These are phyloP conservation scores for Peronosclerospora sorghi DNA, from an alignment of 352 stramenopile species.

Conservation along the genomic window DNA sequence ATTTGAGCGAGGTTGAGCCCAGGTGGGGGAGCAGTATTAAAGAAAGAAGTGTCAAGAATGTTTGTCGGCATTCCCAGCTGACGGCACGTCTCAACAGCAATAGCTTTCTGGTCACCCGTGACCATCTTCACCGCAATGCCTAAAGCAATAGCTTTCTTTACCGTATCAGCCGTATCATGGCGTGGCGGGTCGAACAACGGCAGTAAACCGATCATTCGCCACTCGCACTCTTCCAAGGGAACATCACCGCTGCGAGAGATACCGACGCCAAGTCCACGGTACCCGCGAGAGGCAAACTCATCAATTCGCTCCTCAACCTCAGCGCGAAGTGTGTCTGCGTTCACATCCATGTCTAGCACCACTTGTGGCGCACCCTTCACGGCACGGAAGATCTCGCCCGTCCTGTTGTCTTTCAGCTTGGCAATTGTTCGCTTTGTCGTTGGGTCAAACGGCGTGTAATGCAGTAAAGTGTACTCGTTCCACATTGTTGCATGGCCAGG, in stretches of 20 bases:
- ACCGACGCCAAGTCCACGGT: slow-evolving; percentile 55
- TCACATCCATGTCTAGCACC: slow-evolving; percentile 74
- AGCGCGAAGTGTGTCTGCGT: slow-evolving; percentile 40
- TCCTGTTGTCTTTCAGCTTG: slow-evolving; percentile 74
- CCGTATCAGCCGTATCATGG: slow-evolving; percentile 87
- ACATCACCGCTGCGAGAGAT: slow-evolving; percentile 49
- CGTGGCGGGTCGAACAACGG: slow-evolving; percentile 90
- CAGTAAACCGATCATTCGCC: slow-evolving; percentile 88
- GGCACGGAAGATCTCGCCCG: slow-evolving; percentile 79
- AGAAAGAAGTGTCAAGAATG: slow-evolving; percentile 73
- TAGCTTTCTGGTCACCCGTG: slow-evolving; percentile 89
- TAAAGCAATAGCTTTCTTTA: slow-evolving; percentile 82
- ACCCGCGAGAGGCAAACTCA: slow-evolving; percentile 58
- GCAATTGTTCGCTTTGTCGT: slow-evolving; percentile 88
- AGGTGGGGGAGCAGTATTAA: slow-evolving; percentile 55
- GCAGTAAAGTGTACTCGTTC: slow-evolving; percentile 59
- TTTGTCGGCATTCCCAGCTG: slow-evolving; percentile 84
- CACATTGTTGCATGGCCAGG: slow-evolving; percentile 73
- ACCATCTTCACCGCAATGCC: slow-evolving; percentile 94
- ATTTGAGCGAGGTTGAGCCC: slow-evolving; percentile 62
- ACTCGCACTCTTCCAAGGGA: slow-evolving; percentile 70
- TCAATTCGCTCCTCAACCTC: slow-evolving; percentile 77
- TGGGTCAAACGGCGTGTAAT: slow-evolving; percentile 80
- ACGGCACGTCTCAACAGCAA: slow-evolving; percentile 88
- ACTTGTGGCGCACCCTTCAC: slow-evolving; percentile 89